phyloP scores from a whole-genome alignment of 108 stramenopile genomes.

The Schizochytrium sp. region DNA sequence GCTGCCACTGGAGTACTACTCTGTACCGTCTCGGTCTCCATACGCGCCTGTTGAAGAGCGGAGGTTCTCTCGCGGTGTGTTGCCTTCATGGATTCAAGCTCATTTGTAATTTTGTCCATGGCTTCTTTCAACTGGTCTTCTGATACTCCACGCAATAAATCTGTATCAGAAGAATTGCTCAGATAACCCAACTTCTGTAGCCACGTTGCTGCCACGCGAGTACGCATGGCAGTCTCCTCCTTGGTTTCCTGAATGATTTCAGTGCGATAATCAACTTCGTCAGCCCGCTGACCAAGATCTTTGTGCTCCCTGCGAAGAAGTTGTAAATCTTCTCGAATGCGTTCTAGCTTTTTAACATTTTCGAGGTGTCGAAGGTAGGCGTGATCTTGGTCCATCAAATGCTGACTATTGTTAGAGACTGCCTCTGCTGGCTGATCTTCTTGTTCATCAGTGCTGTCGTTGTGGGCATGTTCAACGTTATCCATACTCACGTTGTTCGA shows the following conservation, averaged over 20 bases:
- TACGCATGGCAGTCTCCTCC: neutral
- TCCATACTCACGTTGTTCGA: too few species aligned
- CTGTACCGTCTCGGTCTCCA: neutral
- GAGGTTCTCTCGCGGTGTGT: neutral
- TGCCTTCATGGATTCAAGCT: neutral
- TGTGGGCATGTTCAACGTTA: too few species aligned
- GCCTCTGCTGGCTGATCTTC: neutral
- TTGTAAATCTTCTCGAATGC: neutral
- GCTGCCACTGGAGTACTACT: neutral
- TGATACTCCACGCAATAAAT: neutral
- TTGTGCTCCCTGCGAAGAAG: conserved; percentile 20
- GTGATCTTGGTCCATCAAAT: neutral
- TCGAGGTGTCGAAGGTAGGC: neutral
- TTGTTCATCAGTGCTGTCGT: neutral
- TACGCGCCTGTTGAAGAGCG: neutral
- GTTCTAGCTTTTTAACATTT: conserved; percentile 33
- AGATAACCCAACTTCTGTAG: neutral
- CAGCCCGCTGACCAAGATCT: neutral
- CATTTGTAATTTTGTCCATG: neutral
- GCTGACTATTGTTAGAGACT: neutral
- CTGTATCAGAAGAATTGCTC: neutral
- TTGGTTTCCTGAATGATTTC: neutral
- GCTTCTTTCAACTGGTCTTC: neutral
- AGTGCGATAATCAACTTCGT: neutral
- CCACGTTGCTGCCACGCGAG: neutral